phyloP scores from a whole-genome alignment of 2,329 filamentous ascomycete species.

The Thelonectria olida region DNA sequence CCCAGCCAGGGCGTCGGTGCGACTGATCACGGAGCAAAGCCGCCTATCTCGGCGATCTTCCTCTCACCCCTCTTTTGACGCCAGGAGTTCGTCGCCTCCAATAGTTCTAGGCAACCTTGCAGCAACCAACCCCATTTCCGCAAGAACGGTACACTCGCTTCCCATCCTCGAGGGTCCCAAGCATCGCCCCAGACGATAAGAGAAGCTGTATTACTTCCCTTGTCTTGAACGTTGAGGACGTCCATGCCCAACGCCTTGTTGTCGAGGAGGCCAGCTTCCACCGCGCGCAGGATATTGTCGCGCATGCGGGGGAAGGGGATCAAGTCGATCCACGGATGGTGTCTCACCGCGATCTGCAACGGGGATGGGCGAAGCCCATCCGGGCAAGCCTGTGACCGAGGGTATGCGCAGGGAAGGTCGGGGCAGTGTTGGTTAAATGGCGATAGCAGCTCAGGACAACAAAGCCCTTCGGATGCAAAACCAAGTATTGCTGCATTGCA shows the following conservation, averaged over 20 bases:
- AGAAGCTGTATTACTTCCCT: neutral
- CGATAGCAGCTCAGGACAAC: neutral
- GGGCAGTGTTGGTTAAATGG: neutral
- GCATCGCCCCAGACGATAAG: slow-evolving; percentile 1
- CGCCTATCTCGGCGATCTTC: no score
- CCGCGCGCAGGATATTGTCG: neutral
- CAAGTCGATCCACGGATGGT: slow-evolving; percentile 1
- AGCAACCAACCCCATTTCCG: slow-evolving; percentile 49
- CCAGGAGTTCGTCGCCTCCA: slow-evolving; percentile 6
- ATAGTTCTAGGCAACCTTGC: neutral
- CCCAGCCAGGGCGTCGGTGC: no score
- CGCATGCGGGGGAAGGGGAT: neutral
- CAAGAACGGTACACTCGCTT: slow-evolving; percentile 6
- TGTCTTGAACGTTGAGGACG: neutral
- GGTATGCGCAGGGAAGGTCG: neutral
- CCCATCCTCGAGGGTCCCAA: slow-evolving; percentile 7
- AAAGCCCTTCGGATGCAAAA: neutral
- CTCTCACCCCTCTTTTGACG: slow-evolving; percentile 5
- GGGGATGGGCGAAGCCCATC: neutral
- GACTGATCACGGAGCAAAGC: no score
- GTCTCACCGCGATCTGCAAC: neutral
- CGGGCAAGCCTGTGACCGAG: neutral
- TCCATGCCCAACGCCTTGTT: neutral
- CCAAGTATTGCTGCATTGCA: neutral
- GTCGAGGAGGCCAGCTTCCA: neutral